Conservation (phyloP, 805 yeast genomes). For the Cyberlindnera saturnus region DNA sequence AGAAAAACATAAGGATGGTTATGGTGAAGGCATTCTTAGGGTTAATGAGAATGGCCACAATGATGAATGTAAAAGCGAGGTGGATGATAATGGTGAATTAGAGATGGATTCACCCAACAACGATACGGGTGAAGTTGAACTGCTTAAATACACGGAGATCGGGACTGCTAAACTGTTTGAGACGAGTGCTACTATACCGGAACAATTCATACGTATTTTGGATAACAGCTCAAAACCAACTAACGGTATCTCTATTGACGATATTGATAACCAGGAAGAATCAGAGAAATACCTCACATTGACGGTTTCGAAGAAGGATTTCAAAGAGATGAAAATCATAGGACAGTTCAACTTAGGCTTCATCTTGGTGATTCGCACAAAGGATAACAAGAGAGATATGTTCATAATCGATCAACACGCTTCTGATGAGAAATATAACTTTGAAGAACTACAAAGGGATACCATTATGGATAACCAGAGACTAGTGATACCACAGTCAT, state of each 20-base stretch:
- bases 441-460: constrained; percentile 57
- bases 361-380: constrained; percentile 58
- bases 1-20: background rate
- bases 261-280: constrained; percentile 38
- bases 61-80: background rate
- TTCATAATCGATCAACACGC: constrained; percentile 97
- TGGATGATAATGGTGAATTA: constrained; percentile 2
- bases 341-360: constrained; percentile 98
- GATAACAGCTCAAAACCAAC: background rate
- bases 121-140: constrained; percentile 6
- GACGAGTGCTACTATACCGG: constrained; percentile 3
- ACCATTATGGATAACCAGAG: constrained; percentile 64
- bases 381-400: constrained; percentile 51
- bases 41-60: background rate
- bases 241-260: constrained; percentile 24
- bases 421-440: constrained; percentile 90
- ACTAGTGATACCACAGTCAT: constrained; percentile 47
- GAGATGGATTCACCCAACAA: background rate
- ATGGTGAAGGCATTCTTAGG: background rate
- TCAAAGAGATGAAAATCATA: constrained; percentile 64
- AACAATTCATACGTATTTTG: constrained; percentile 1
- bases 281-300: constrained; percentile 57
- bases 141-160: constrained; percentile 6
- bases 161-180: constrained; percentile 13
- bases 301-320: constrained; percentile 66